phyloP scores from a whole-genome alignment of 257 asterid genomes.

The Fraxinus quadrangulata region DNA sequence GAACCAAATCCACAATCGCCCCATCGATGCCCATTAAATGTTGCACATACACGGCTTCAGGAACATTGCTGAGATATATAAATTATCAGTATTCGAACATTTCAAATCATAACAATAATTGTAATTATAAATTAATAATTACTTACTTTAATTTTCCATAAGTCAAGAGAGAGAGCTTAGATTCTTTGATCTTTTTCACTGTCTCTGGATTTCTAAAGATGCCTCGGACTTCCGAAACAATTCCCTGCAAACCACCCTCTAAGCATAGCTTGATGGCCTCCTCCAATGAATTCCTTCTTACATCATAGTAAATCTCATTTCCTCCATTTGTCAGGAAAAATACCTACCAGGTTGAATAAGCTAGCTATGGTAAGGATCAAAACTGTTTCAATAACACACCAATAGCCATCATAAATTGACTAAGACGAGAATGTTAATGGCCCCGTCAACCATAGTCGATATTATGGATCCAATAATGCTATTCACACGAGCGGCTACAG shows the following conservation, averaged over 20 bases:
- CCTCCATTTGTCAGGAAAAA: slow-evolving; percentile 92
- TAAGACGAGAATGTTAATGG: too few relatives aligned
- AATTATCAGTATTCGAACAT: not conserved
- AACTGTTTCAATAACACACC: too few relatives aligned
- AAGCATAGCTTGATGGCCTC: slow-evolving; percentile 74
- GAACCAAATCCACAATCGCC: slow-evolving; percentile 81
- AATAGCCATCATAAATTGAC: too few relatives aligned
- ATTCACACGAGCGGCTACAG: too few relatives aligned
- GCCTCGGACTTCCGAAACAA: slow-evolving; percentile 83
- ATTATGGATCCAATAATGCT: too few relatives aligned
- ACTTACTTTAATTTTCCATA: slow-evolving; percentile 91
- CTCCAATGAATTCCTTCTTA: slow-evolving; percentile 77
- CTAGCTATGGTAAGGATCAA: too few relatives aligned
- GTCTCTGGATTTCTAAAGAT: slow-evolving; percentile 74
- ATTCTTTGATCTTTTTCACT: slow-evolving; percentile 72
- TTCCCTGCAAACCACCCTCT: slow-evolving; percentile 88
- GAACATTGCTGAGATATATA: slow-evolving; percentile 51
- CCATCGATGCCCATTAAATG: slow-evolving; percentile 93
- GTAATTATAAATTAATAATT: not conserved
- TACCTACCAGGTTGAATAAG: slow-evolving; percentile 41
- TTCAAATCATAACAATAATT: not conserved
- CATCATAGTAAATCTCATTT: slow-evolving; percentile 62
- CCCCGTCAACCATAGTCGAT: too few relatives aligned
- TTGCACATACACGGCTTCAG: slow-evolving; percentile 88
- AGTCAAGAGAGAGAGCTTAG: slow-evolving; percentile 66